Evolutionary conservation across 1,284 basidiomycete genomes (phyloP), one percentile per base, ranked within the genome.

Genomic region (Lentinula novae-zelandiae): DNA sequence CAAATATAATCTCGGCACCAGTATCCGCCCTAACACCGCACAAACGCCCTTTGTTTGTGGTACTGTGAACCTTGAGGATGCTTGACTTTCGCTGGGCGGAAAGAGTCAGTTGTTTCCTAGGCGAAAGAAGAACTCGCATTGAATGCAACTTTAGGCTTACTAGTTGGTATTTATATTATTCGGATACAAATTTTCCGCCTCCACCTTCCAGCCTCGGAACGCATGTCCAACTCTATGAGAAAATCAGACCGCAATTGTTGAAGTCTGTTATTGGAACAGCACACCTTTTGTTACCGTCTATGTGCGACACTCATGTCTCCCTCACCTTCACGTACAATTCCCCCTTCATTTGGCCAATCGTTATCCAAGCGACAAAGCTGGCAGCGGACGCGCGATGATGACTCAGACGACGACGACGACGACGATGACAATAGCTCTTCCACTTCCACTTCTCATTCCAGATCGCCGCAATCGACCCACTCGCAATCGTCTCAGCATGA

Each of bases 371-470:
- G n/a, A 33, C 17, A 5, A 38, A 12, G 38, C 36, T 42, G 13
- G 39, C 53, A 55, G 2, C 31, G 34, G 31, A 31, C 20, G 36
- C 22, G 39, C 31, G 50, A 36, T 22, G 51, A 53, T 40, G 57
- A 62, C 20, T 44, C 53, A 15, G 57, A 62, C 22, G 52, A 58
- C 46, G 27, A 38, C 22, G 44, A 36, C 12, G 44, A 27, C 12
- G 40, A 48, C 5, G 46, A 33, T 13, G 13, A 51, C 20, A 27
- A 20, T 36, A 46, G 10, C 48, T 55, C 42, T 17, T 36, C 53
- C 36, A 44, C 39, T 34, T 33, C 44, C 1, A 36, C 36, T 20
- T 53, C 52, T 12, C 36, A 20, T 22, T 54, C 53, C 42, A 17
- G 3, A n/a, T 9, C 12, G 15, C 42, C 54, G 8, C 27, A 33